A percentile compares a stretch with the other conserved stretches of the same genome.
Evolutionary conservation across 2,329 filamentous ascomycete species (phyloP).

Genomic region (Clonostachys rhizophaga): DNA sequence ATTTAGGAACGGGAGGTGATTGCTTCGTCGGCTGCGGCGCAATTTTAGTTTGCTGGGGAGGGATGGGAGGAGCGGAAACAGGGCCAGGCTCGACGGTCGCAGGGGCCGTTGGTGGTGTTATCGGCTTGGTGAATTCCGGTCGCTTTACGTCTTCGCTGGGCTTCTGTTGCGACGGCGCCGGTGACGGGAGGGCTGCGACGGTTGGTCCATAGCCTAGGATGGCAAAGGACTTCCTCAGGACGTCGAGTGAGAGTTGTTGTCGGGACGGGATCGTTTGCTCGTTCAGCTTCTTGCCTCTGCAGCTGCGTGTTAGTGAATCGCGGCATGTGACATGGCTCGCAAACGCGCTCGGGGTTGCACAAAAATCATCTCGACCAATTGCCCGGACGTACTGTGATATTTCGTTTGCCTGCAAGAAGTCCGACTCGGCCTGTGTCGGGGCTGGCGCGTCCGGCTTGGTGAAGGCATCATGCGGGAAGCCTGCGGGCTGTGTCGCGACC

Average conservation of each 20-base stretch:
- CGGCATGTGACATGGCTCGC: conserved; percentile 4
- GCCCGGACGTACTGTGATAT: conserved; percentile 51
- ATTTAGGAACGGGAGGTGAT: no score
- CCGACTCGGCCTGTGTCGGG: conserved; percentile 43
- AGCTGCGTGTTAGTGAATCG: conserved; percentile 11
- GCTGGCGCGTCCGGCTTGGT: conserved; percentile 52
- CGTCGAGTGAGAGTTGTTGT: conserved; percentile 37
- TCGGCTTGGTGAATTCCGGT: no score
- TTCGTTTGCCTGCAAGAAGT: conserved; percentile 53
- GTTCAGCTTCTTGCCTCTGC: conserved; percentile 36
- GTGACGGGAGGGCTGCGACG: neutral
- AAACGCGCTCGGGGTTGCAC: conserved; percentile 9
- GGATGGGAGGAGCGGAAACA: no score
- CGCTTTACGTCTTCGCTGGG: no score
- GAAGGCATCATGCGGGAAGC: conserved; percentile 54
- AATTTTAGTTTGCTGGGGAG: no score
- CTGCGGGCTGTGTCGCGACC: conserved; percentile 66
- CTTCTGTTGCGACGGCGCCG: no score
- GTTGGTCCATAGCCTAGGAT: neutral
- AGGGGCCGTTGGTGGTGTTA: no score
- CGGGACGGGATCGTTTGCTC: conserved; percentile 48
- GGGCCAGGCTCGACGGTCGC: no score
- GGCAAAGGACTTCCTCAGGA: conserved; percentile 28
- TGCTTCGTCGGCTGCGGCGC: no score
- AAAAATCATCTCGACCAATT: conserved; percentile 8